Base-by-base conservation (phyloP, 192 early-diverging fungal species). In the Funneliformis geosporum region DNA sequence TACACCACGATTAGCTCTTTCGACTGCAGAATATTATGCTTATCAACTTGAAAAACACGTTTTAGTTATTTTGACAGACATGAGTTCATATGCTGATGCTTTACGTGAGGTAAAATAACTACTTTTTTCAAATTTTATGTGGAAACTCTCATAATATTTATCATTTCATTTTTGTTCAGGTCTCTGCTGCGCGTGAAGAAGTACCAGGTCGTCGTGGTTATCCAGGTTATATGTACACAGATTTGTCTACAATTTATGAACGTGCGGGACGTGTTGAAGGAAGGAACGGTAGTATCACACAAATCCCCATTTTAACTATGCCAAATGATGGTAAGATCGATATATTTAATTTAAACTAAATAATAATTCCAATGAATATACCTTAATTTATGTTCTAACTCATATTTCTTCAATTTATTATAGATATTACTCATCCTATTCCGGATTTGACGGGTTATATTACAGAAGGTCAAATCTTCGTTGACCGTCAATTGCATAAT, bases 221-320 rank as follows among this genome's bases (percentile, higher is more conserved):
- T 88, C 98, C 98, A 21, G 98, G 98, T 88, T 99, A 99, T 84
- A 99, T 99, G 98, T 99, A 99, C 89, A 99, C 98, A 10, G 98
- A 99, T 92, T 91, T 99, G 88, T 96, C 98, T 28, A 99, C 97
- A 75, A 99, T 99, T 82, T 99, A 99, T 82, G 98, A 99, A 87
- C 93, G 98, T 83, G 98, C 97, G 18, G 98, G 98, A 62, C 95
- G 98, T 80, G 98, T 99, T 18, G 93, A 93, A 70, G 98, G 98
- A 73, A 89, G 98, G 73, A 98, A 97, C 86, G 98, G 98, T 69
- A 96, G 94, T 47, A 99, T 99, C 77, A 99, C 98, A 27, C 98
- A 99, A 86, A 98, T 99, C 75, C 98, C 98, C n/a, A 99, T 99
- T 87, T 86, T 99, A 84, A 98, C 98, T 38, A 99, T 99, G 98